Evolutionary conservation across 225 moss, liverwort and hornwort species (phyloP).

Genomic region (Lunularia cruciata): DNA sequence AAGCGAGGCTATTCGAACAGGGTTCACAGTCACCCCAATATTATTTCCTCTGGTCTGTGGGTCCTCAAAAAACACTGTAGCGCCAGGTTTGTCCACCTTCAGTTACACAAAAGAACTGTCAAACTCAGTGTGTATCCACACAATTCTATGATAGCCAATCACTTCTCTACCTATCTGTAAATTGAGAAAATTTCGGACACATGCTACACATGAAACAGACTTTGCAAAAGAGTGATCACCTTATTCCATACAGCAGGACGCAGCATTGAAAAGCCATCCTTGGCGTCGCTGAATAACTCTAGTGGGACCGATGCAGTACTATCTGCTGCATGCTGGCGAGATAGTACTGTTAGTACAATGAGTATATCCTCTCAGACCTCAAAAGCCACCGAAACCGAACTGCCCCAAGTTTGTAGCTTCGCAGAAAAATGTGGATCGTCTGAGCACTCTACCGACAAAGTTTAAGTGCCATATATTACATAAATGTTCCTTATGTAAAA

Average conservation of each 20-base stretch:
- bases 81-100: conserved; percentile 97
- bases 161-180: too few species aligned
- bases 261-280: conserved; percentile 74
- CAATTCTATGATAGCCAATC: too few species aligned
- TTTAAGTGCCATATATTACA: too few species aligned
- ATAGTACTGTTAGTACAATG: conserved; percentile 23
- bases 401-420: too few species aligned
- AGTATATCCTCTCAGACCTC: too few species aligned
- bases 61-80: conserved; percentile 88
- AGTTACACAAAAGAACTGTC: conserved; percentile 1
- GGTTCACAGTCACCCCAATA: conserved; percentile 93
- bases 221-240: conserved; percentile 35
- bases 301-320: conserved; percentile 47
- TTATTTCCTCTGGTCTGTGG: conserved; percentile 77
- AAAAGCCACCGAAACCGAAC: too few species aligned
- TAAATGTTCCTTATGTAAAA: too few species aligned
- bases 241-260: conserved; percentile 84
- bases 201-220: too few species aligned
- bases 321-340: conserved; percentile 49
- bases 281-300: conserved; percentile 79
- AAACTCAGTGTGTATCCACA: too few species aligned
- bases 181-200: too few species aligned
- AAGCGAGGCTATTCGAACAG: conserved; percentile 84
- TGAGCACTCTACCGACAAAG: too few species aligned
- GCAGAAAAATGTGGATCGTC: not conserved